These are phyloP conservation scores for Venturiaceae sp. DNA, from an alignment of 2,329 filamentous ascomycete genomes.

Conservation along the genomic window DNA sequence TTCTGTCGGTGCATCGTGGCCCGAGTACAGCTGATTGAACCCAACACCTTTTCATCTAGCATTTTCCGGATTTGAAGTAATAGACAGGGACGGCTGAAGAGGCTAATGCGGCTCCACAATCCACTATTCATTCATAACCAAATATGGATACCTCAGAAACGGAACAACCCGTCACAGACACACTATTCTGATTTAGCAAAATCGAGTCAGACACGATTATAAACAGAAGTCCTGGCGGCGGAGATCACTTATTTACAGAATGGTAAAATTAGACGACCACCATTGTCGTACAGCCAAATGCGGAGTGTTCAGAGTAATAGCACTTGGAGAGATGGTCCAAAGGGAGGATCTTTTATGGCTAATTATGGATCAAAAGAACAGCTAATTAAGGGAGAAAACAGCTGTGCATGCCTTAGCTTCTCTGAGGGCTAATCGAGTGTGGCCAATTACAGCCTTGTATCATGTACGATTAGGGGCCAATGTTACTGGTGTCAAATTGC, in stretches of 20 bases:
- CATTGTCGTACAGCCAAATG: not conserved
- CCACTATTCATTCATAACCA: too few relatives aligned
- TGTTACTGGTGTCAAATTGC: not conserved
- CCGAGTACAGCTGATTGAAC: not conserved
- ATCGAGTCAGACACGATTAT: too few relatives aligned
- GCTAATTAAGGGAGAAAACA: not conserved
- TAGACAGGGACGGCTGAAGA: not conserved
- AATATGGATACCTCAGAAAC: too few relatives aligned
- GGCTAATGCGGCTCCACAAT: not conserved
- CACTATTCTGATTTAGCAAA: too few relatives aligned
- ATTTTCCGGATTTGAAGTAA: not conserved
- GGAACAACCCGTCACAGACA: too few relatives aligned
- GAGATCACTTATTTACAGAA: too few relatives aligned
- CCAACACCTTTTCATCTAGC: not conserved
- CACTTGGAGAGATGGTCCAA: not conserved
- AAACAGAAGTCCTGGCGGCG: too few relatives aligned
- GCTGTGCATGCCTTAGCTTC: not conserved
- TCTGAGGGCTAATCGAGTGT: not conserved
- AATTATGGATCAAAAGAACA: not conserved
- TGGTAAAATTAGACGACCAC: too few relatives aligned
- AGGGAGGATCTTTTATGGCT: not conserved
- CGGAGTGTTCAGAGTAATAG: too few relatives aligned
- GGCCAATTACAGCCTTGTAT: not conserved
- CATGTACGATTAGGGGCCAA: not conserved
- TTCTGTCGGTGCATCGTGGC: not conserved